These are phyloP conservation scores for Aureobasidium melanogenum DNA, from an alignment of 2,329 filamentous ascomycete genomes.

Conservation along the genomic window DNA sequence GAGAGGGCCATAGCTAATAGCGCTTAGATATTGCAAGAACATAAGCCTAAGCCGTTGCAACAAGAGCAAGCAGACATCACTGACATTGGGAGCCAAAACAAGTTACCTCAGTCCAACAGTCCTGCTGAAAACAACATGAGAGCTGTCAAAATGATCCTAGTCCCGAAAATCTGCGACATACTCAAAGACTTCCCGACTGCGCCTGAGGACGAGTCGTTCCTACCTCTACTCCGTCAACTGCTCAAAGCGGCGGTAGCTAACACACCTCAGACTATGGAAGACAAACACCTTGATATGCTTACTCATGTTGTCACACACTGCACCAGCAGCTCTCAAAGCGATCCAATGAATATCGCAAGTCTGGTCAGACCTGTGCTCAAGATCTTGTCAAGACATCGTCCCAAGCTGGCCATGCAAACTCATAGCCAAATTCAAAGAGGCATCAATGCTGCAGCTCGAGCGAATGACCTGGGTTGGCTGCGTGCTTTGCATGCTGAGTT, in stretches of 20 bases:
- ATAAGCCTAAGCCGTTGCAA: background rate
- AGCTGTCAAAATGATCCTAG: background rate
- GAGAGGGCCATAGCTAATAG: background rate
- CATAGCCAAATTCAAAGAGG: background rate
- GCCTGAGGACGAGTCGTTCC: background rate
- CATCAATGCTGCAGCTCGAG: background rate
- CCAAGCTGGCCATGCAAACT: background rate
- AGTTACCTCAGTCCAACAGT: background rate
- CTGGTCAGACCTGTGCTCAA: background rate
- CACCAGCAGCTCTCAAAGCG: background rate
- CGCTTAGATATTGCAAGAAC: background rate
- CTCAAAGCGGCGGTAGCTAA: background rate
- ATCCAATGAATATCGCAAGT: background rate
- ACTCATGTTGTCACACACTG: background rate
- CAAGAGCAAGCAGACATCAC: background rate
- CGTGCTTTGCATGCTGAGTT: background rate
- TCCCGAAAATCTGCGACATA: background rate
- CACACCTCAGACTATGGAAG: background rate
- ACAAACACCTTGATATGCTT: background rate
- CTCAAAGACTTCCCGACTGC: background rate
- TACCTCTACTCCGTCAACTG: background rate
- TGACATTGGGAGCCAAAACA: background rate
- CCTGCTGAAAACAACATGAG: background rate
- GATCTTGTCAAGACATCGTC: background rate
- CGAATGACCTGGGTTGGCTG: background rate